Evolutionary conservation across 2,329 filamentous ascomycete genomes (phyloP).

Genomic region (Nemania sp.): DNA sequence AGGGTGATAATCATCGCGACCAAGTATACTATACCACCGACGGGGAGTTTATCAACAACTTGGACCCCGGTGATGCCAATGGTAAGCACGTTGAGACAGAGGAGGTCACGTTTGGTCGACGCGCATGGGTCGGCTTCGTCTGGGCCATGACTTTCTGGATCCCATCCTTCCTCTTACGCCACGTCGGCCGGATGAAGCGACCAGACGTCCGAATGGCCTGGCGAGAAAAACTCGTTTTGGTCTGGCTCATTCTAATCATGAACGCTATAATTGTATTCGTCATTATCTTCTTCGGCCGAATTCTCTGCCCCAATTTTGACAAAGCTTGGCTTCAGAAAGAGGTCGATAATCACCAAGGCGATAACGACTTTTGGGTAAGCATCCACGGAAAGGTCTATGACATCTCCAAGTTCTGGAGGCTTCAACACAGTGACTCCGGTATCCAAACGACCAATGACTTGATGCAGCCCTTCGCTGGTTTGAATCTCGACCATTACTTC

Average conservation of each 20-base stretch:
- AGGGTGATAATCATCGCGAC: constrained; percentile 82
- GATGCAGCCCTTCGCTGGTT: constrained; percentile 84
- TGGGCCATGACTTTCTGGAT: constrained; percentile 96
- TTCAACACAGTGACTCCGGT: constrained; percentile 81
- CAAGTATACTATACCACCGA: constrained; percentile 80
- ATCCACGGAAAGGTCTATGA: constrained; percentile 93
- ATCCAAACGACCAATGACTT: constrained; percentile 69
- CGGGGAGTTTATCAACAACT: constrained; percentile 73
- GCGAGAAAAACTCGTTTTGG: constrained; percentile 92
- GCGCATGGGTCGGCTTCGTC: constrained; percentile 82
- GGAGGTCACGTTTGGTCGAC: constrained; percentile 71
- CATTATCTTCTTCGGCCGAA: constrained; percentile 85
- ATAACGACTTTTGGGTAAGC: constrained; percentile 86
- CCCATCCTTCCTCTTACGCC: constrained; percentile 84
- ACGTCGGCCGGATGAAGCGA: constrained; percentile 92
- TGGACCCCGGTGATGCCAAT: constrained; percentile 83
- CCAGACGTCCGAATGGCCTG: constrained; percentile 97
- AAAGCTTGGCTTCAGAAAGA: constrained; percentile 85
- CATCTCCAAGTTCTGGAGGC: constrained; percentile 86
- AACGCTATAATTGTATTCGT: constrained; percentile 90
- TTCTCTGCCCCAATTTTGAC: constrained; percentile 91
- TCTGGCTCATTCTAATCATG: constrained; percentile 81
- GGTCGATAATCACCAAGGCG: constrained; percentile 76
- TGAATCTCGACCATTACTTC: constrained; percentile 88
- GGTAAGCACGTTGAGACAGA: constrained; percentile 81